These are phyloP conservation scores for Daphne laureola DNA, from an alignment of 441 rosid genomes.

Conservation along the genomic window DNA sequence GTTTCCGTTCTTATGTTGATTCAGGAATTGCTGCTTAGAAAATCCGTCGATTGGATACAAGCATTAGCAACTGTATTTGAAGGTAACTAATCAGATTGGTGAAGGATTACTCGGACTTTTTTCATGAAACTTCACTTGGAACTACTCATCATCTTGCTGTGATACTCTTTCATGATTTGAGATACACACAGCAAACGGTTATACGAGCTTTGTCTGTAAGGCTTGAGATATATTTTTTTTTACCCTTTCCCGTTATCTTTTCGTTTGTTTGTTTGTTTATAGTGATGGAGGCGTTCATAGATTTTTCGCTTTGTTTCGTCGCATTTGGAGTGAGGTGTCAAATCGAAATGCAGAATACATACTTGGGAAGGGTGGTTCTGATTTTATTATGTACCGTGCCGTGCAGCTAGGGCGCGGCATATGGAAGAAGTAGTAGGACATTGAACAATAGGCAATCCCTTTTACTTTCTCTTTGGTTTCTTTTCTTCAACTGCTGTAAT, in stretches of 20 bases:
- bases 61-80: slow-evolving; percentile 34
- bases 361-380: slow-evolving; percentile 34
- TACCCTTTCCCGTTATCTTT: slow-evolving; percentile 8
- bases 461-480: slow-evolving; percentile 10
- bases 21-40: slow-evolving; percentile 71
- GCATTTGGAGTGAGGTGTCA: slow-evolving; percentile 52
- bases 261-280: slow-evolving; percentile 15
- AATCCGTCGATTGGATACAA: slow-evolving; percentile 30
- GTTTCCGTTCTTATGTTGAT: slow-evolving; percentile 1
- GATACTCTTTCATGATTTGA: slow-evolving; percentile 29
- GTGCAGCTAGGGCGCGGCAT: slow-evolving; percentile 29
- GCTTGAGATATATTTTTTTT: slow-evolving; percentile 41
- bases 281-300: slow-evolving; percentile 20
- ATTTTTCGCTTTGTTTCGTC: slow-evolving; percentile 21
- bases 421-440: slow-evolving; percentile 21
- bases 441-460: slow-evolving; percentile 22
- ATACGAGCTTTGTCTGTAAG: slow-evolving; percentile 34
- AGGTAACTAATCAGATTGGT: slow-evolving; percentile 24
- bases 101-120: slow-evolving; percentile 25
- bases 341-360: slow-evolving; percentile 45
- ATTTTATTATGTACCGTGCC: slow-evolving; percentile 30
- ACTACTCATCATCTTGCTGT: slow-evolving; percentile 22
- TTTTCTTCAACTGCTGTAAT: slow-evolving; percentile 21
- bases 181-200: slow-evolving; percentile 34
- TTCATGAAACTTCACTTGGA: slow-evolving; percentile 22